Conservation (phyloP, 805 yeast genomes). For the Isabelozyma heimii region DNA sequence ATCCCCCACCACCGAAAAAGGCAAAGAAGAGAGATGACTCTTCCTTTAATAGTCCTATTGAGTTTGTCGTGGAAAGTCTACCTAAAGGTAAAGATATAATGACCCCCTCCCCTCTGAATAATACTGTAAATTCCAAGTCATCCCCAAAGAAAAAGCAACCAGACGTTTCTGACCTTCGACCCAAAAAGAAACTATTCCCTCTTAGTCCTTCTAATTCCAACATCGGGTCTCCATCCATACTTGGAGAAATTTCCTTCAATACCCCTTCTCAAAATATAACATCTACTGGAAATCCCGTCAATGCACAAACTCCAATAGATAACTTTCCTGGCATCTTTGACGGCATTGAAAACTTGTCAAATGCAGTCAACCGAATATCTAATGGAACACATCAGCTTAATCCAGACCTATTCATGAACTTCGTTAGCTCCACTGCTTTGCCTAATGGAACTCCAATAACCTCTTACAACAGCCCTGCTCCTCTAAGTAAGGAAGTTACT, state of each 20-base stretch:
- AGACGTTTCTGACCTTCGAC: background rate
- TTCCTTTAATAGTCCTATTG: background rate
- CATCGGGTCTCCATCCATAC: constrained; percentile 7
- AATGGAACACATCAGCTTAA: constrained; percentile 24
- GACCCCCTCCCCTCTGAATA: background rate
- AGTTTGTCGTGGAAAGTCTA: constrained; percentile 2
- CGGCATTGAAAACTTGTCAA: constrained; percentile 23
- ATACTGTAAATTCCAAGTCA: background rate
- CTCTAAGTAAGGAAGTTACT: constrained; percentile 1
- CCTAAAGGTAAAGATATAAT: background rate
- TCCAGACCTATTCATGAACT: constrained; percentile 24
- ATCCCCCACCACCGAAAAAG: background rate
- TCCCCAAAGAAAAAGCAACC: background rate
- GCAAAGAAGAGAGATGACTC: background rate
- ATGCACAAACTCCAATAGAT: background rate
- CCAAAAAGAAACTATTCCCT: constrained; percentile 1
- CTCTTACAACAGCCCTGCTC: background rate
- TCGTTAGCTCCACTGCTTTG: constrained; percentile 11
- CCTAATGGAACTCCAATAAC: background rate
- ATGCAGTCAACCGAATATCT: constrained; percentile 22
- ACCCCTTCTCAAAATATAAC: background rate
- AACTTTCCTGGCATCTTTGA: constrained; percentile 2
- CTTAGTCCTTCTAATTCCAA: background rate
- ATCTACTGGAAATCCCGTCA: too few relatives aligned
- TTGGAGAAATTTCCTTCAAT: constrained; percentile 1